phyloP scores from a whole-genome alignment of 768 basidiomycete species.

The Pleurotus tuoliensis region DNA sequence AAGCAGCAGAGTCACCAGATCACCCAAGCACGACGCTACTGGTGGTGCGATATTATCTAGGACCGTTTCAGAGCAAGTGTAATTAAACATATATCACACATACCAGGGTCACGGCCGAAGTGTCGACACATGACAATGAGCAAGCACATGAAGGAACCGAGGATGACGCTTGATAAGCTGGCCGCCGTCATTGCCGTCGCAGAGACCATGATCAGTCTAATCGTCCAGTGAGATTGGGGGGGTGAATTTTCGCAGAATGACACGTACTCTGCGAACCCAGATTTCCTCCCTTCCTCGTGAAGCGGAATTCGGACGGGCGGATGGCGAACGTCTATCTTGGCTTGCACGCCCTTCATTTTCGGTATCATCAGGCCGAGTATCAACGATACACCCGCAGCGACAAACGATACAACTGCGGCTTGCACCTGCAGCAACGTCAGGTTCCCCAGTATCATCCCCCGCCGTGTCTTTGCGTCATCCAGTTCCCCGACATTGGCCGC shows the following conservation, averaged over 20 bases:
- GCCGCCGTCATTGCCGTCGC: slow-evolving; percentile 80
- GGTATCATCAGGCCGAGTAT: slow-evolving; percentile 65
- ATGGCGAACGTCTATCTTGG: background rate
- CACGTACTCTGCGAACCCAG: slow-evolving; percentile 35
- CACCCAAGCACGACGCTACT: slow-evolving; percentile 88
- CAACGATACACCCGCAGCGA: slow-evolving; percentile 79
- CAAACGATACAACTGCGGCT: slow-evolving; percentile 82
- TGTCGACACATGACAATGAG: slow-evolving; percentile 77
- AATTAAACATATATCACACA: slow-evolving; percentile 10
- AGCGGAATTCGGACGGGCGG: background rate
- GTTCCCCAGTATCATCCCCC: slow-evolving; percentile 74
- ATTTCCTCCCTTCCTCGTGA: slow-evolving; percentile 25
- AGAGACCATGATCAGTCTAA: slow-evolving; percentile 73
- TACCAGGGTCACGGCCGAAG: slow-evolving; percentile 82
- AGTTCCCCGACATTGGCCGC: slow-evolving; percentile 92
- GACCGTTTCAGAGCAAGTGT: background rate
- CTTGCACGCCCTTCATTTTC: slow-evolving; percentile 19
- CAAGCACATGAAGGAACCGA: slow-evolving; percentile 91
- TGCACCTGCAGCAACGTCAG: slow-evolving; percentile 89
- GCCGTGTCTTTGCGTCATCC: slow-evolving; percentile 62
- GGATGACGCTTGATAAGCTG: slow-evolving; percentile 66
- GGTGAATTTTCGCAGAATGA: background rate
- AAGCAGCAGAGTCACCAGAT: slow-evolving; percentile 84
- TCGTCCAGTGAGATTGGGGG: too few species aligned
- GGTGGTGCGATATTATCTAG: slow-evolving; percentile 95